Percentiles rank a stretch among this genome's conserved stretches.
These are phyloP conservation scores for Purpureocillium takamizusanense DNA, from an alignment of 2,329 filamentous ascomycete species.

Conservation along the genomic window DNA sequence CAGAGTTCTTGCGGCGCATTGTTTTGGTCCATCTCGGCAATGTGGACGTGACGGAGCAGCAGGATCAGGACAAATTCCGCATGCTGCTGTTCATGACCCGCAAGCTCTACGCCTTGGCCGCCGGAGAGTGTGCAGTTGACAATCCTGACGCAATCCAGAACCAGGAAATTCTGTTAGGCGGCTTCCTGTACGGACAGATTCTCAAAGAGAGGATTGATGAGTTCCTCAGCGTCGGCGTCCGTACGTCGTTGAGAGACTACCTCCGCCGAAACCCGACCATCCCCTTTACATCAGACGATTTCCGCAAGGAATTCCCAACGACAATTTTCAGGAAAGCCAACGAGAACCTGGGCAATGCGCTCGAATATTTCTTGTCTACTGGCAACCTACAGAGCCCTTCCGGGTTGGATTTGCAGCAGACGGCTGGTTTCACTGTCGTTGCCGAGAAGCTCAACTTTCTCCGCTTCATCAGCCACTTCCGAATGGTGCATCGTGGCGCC, in stretches of 20 bases:
- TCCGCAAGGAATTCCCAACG: constrained; percentile 68
- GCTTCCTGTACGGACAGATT: constrained; percentile 90
- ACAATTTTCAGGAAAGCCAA: constrained; percentile 75
- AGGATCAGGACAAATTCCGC: constrained; percentile 88
- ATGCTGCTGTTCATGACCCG: constrained; percentile 93
- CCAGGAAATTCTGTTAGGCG: constrained; percentile 88
- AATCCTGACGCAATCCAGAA: constrained; percentile 96
- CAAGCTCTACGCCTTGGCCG: constrained; percentile 88
- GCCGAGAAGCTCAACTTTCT: constrained; percentile 99
- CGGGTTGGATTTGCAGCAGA: constrained; percentile 88
- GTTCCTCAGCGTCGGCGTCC: constrained; percentile 54
- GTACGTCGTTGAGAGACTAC: constrained; percentile 47
- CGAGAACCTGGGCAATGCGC: constrained; percentile 75
- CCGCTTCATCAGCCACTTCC: constrained; percentile 97
- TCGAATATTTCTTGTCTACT: constrained; percentile 95
- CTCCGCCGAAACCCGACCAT: constrained; percentile 48
- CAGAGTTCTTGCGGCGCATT: constrained; percentile 82
- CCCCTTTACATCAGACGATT: constrained; percentile 68
- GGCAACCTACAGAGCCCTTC: constrained; percentile 88
- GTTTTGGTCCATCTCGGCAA: constrained; percentile 89
- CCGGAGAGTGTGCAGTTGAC: constrained; percentile 85
- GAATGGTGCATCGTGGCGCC: constrained; percentile 96
- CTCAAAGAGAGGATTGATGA: constrained; percentile 92
- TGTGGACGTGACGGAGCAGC: constrained; percentile 69
- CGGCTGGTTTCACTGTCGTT: constrained; percentile 90